These are phyloP conservation scores for Pelargonium australe DNA, from an alignment of 441 rosid genomes.

Conservation along the genomic window DNA sequence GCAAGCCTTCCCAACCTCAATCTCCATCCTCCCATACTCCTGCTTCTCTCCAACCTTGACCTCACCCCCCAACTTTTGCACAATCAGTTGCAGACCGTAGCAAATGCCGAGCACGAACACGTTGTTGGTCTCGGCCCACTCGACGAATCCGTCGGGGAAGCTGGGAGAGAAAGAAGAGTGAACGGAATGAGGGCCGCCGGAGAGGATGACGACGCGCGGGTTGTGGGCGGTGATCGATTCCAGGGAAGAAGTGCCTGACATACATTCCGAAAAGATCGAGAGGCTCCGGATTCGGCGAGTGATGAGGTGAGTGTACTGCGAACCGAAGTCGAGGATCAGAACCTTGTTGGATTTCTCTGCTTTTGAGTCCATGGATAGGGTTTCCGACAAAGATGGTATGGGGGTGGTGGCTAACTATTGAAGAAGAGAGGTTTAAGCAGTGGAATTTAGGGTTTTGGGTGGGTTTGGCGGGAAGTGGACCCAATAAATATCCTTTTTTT, in stretches of 20 bases:
- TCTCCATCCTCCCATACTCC: conserved; percentile 95
- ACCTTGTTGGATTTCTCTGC: conserved; percentile 56
- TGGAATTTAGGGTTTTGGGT: too few species aligned
- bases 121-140: conserved; percentile 58
- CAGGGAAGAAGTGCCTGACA: conserved; percentile 72
- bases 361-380: conserved; percentile 34
- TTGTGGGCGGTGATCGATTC: conserved; percentile 44
- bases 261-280: conserved; percentile 73
- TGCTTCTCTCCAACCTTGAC: conserved; percentile 65
- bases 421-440: too few species aligned
- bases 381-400: neutral
- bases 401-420: neutral
- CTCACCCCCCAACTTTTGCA: conserved; percentile 71
- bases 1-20: conserved; percentile 41
- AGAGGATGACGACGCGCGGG: conserved; percentile 77
- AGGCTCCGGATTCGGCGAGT: conserved; percentile 77
- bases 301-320: conserved; percentile 88
- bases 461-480: too few species aligned
- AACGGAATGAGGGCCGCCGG: conserved; percentile 93
- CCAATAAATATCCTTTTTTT: too few species aligned
- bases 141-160: conserved; percentile 58
- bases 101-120: conserved; percentile 70
- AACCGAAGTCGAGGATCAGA: conserved; percentile 79
- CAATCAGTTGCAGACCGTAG: conserved; percentile 76
- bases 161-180: conserved; percentile 55